These are phyloP conservation scores for Toxoplasma gondii DNA, from an alignment of 169 alveolate species.

Conservation along the genomic window DNA sequence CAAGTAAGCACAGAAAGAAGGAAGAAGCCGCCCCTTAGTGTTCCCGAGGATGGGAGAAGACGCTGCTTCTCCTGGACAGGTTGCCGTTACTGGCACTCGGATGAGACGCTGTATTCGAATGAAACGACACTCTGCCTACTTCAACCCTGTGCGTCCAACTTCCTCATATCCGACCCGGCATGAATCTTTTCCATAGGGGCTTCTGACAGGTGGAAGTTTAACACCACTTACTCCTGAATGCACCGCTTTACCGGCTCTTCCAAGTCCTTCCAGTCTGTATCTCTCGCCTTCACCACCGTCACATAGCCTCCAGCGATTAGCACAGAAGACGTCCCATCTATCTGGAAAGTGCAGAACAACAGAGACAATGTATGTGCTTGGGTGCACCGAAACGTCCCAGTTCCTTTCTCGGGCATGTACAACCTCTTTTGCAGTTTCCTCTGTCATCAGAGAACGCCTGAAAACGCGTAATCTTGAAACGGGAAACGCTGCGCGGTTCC, in stretches of 20 bases:
- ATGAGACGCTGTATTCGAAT: background rate
- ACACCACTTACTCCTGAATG: background rate
- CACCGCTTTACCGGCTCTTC: background rate
- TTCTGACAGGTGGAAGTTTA: background rate
- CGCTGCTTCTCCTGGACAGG: too few relatives aligned
- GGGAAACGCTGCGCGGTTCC: too few relatives aligned
- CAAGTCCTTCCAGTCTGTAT: background rate
- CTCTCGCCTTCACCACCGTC: slow-evolving; percentile 1
- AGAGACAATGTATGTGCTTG: background rate
- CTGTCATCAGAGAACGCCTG: too few relatives aligned
- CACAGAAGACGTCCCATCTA: background rate
- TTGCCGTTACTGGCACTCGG: background rate
- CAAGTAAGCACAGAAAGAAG: too few relatives aligned
- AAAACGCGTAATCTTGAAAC: too few relatives aligned
- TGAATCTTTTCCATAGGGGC: too few relatives aligned
- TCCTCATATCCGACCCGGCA: too few relatives aligned
- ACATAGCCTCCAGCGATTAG: background rate
- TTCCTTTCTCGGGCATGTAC: too few relatives aligned
- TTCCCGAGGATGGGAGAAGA: too few relatives aligned
- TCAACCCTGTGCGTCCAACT: too few relatives aligned
- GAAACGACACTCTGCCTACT: background rate
- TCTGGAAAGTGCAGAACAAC: background rate
- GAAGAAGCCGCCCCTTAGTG: too few relatives aligned
- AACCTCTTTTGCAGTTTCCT: too few relatives aligned
- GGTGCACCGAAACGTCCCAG: background rate